These are phyloP conservation scores for Endocalyx cinctus DNA, from an alignment of 2,329 filamentous ascomycete genomes.

Conservation along the genomic window DNA sequence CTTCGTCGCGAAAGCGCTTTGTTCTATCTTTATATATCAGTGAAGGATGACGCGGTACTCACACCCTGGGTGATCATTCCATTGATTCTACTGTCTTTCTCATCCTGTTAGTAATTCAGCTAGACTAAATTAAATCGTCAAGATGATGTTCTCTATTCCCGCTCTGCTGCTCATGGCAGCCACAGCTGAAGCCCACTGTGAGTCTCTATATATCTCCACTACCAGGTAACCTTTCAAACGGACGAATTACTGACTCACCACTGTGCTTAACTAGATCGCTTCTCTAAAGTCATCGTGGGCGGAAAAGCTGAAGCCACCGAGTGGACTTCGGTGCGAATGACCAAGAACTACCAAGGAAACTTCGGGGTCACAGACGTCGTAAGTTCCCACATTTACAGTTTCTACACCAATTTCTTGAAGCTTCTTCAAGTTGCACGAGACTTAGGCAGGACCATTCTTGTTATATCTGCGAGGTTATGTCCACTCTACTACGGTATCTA, in stretches of 20 bases:
- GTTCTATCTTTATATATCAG: too few relatives aligned
- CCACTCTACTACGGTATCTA: too few relatives aligned
- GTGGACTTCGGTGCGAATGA: slow-evolving; percentile 25
- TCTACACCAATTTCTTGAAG: too few relatives aligned
- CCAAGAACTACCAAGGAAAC: slow-evolving; percentile 31
- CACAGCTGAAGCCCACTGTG: slow-evolving; percentile 8
- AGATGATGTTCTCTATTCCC: slow-evolving; percentile 6
- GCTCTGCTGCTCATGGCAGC: slow-evolving; percentile 8
- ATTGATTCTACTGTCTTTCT: too few relatives aligned
- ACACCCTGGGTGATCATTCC: too few relatives aligned
- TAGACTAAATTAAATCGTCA: neutral
- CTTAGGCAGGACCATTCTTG: too few relatives aligned
- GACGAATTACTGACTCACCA: neutral
- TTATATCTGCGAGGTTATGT: too few relatives aligned
- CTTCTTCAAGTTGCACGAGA: too few relatives aligned
- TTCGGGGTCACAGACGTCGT: slow-evolving; percentile 27
- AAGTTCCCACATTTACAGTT: too few relatives aligned
- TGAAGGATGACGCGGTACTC: too few relatives aligned
- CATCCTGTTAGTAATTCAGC: too few relatives aligned
- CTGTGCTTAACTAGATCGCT: slow-evolving; percentile 21
- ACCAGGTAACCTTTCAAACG: neutral
- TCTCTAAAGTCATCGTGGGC: slow-evolving; percentile 23
- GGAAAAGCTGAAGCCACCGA: slow-evolving; percentile 20
- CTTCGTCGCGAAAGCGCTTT: too few relatives aligned
- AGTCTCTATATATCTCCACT: neutral